phyloP scores from a whole-genome alignment of 2,329 filamentous ascomycete genomes.

The Fusarium globosum region DNA sequence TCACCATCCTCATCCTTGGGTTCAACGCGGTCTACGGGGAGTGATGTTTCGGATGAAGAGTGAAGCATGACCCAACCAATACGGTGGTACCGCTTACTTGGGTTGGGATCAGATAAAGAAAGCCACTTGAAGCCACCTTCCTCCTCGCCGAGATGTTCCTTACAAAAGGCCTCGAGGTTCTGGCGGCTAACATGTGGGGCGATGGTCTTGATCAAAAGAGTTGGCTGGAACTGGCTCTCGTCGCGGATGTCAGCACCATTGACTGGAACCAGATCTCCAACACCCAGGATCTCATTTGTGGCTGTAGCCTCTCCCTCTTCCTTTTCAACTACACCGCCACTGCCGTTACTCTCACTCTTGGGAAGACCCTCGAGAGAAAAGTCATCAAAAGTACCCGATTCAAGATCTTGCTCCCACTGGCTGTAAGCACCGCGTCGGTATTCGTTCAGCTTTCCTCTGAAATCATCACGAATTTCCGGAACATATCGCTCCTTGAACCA shows the following conservation, averaged over 20 bases:
- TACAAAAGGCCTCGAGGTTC: constrained; percentile 94
- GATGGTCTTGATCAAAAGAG: constrained; percentile 96
- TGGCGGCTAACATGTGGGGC: constrained; percentile 94
- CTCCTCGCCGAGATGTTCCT: constrained; percentile 90
- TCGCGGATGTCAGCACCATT: constrained; percentile 89
- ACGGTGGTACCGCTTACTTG: constrained; percentile 94
- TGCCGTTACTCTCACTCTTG: constrained; percentile 90
- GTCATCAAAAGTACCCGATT: constrained; percentile 88
- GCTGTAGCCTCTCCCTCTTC: constrained; percentile 95
- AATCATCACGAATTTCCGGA: constrained; percentile 79
- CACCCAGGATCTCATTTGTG: constrained; percentile 90
- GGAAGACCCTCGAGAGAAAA: constrained; percentile 95
- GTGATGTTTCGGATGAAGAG: constrained; percentile 74
- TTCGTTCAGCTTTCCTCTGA: constrained; percentile 80
- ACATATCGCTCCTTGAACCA: constrained; percentile 98
- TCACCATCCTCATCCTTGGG: constrained; percentile 75
- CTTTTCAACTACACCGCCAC: constrained; percentile 87
- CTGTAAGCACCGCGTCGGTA: constrained; percentile 82
- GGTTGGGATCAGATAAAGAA: constrained; percentile 95
- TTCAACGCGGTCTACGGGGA: constrained; percentile 77
- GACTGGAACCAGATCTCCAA: constrained; percentile 88
- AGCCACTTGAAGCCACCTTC: constrained; percentile 96
- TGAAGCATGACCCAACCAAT: constrained; percentile 99
- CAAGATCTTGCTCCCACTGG: constrained; percentile 90
- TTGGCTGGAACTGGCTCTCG: constrained; percentile 88